Base-by-base conservation (phyloP, 2,329 filamentous ascomycete genomes). In the Tolypocladium endophyticum region DNA sequence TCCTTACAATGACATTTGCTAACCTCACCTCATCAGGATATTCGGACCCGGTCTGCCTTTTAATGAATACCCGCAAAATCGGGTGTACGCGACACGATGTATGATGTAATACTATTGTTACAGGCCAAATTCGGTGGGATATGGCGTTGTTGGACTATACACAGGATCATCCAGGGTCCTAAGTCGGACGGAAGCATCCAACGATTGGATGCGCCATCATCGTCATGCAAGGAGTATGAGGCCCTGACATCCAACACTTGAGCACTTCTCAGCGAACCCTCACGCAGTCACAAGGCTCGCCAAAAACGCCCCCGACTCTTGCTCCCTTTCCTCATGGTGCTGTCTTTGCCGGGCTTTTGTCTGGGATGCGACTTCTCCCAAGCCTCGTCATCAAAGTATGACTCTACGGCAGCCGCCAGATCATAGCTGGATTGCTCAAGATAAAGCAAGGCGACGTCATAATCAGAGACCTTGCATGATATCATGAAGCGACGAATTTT, bases 401-500 rank as follows among this genome's bases (percentile, higher is more conserved):
- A 78, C 43, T 81, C 78, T 8, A 88, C 80, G 0, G 89, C 89
- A 35, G 73, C 71, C 4, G 85, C 82, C 20, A 92, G 74, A 65
- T 91, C 80, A 70, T 88, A 90, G 9, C 79, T 78, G 28, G 79
- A 76, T 70, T 90, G 86, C 67, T 90, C 82, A 52, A 94, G 79
- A 71, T 94, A 94, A 25, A 92, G 70, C 35, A 89, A 71, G 1
- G 90, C 90, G 57, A 91, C 78, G 69, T 91, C 87, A 74, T 86
- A 92, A 77, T 92, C 87, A 30, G 83, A 77, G 35, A 90, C 87
- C 70, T 93, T 93, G 74, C 87, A 90, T 1, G 81, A 79, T 2
- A 90, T 85, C 89, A 92, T 92, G 78, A 87, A 93, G 62, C 87
- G 82, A 50, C 90, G 79, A 39, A 93, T 80, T 68, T 86, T 87